A percentile compares a stretch with the other conserved stretches of the same genome.
Evolutionary conservation across 139 green algal genomes (phyloP).

Genomic region (Mesotaenium endlicherianum): DNA sequence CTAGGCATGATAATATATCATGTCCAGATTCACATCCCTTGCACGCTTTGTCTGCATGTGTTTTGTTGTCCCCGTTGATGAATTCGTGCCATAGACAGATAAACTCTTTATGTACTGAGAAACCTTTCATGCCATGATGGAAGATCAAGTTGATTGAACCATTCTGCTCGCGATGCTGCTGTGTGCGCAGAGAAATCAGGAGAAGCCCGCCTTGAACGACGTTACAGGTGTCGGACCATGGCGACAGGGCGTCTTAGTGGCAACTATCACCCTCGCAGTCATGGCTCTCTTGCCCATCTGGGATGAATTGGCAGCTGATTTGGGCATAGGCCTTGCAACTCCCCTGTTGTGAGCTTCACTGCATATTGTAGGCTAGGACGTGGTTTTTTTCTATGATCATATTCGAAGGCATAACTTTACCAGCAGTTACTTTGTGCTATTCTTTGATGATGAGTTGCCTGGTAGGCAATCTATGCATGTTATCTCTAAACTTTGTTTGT

Average conservation of each 20-base stretch:
- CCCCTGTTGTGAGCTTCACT: slow-evolving; percentile 14
- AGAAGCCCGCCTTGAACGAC: slow-evolving; percentile 30
- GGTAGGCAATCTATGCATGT: no score
- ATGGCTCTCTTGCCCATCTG: slow-evolving; percentile 21
- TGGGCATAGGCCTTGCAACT: slow-evolving; percentile 4
- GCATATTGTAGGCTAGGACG: background rate
- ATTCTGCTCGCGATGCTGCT: no score
- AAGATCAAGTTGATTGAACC: no score
- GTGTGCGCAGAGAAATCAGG: slow-evolving; percentile 30
- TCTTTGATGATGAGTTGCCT: no score
- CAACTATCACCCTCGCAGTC: background rate
- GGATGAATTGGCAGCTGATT: slow-evolving; percentile 25
- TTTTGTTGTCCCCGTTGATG: no score
- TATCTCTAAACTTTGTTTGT: no score
- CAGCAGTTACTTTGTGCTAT: no score
- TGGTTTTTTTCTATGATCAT: background rate
- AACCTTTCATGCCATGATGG: no score
- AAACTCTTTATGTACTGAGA: no score
- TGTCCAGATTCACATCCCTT: no score
- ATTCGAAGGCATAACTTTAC: background rate
- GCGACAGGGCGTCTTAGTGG: background rate
- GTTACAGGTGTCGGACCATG: slow-evolving; percentile 24
- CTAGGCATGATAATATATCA: background rate
- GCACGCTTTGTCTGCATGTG: no score
- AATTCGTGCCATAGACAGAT: no score